Conservation (phyloP, 1,284 basidiomycete genomes). For the Moniliella sp. region DNA sequence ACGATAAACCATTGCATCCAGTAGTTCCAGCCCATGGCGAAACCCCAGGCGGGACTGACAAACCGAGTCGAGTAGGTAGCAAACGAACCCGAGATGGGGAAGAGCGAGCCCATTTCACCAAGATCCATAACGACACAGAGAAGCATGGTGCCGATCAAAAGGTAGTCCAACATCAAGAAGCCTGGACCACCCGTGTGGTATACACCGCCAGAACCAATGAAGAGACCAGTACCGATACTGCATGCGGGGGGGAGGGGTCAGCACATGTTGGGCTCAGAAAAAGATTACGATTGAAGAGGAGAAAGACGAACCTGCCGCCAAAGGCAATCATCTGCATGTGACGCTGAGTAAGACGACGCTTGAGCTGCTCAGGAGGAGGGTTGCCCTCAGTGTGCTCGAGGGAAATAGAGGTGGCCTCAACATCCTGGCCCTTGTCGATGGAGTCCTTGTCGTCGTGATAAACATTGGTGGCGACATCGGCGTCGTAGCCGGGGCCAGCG, state of each 20-base stretch:
- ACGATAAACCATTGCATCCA: slow-evolving; percentile 35
- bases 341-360: slow-evolving; percentile 13
- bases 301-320: slow-evolving; percentile 8
- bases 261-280: slow-evolving; percentile 17
- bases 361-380: slow-evolving; percentile 17
- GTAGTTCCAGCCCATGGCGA: slow-evolving; percentile 47
- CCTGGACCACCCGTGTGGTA: slow-evolving; percentile 37
- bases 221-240: slow-evolving; percentile 36
- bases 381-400: too few species aligned
- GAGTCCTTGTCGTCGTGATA: too few species aligned
- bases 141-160: slow-evolving; percentile 26
- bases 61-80: slow-evolving; percentile 58
- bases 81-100: slow-evolving; percentile 47
- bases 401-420: too few species aligned
- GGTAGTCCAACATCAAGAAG: slow-evolving; percentile 33
- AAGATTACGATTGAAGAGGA: background rate
- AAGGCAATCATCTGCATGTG: slow-evolving; percentile 24
- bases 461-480: too few species aligned
- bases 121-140: slow-evolving; percentile 31
- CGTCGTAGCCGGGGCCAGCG: too few species aligned
- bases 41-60: slow-evolving; percentile 52
- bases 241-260: too few species aligned
- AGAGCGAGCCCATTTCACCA: slow-evolving; percentile 39
- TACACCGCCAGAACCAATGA: slow-evolving; percentile 52
- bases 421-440: too few species aligned